Base-by-base conservation (phyloP, 768 basidiomycete species). In the Boletellus emodensis region DNA sequence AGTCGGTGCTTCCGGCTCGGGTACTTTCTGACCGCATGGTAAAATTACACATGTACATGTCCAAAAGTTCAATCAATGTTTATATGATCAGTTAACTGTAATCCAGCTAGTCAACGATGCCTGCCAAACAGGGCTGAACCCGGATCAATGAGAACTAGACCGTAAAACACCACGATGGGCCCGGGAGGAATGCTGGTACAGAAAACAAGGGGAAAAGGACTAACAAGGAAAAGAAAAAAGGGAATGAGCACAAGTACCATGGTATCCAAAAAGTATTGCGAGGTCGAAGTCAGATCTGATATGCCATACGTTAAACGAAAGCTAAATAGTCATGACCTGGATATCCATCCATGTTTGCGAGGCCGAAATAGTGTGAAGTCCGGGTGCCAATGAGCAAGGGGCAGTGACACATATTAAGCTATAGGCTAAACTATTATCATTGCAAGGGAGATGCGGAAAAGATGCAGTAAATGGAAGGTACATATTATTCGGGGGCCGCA, bases 191-290 rank as follows among this genome's bases (percentile, higher is more conserved):
- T 17, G n/a, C 39, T 49, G 35, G 24, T 44, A 39, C 48, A 52
- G 35, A 51, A 39, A 49, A 53, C 44, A 30, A 47, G 32, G 28
- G 43, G 13, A 18, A 32, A 48, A 43, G n/a, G 8, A 35, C 34
- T 11, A 51, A 54, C 22, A 44, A 45, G 39, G 12, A 48, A 51
- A 45, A 47, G 36, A 26, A 36, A 36, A 7, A 30, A 30, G 30
- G 24, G 6, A 17, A 49, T 42, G 39, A 51, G 47, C 57, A 46
- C 37, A 45, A 7, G 51, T 55, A 50, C 39, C 15, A 20, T 54
- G 61, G 61, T 62, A 62, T 64, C 61, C 61, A 58, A 64, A 20
- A 53, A 51, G 53, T 50, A 50, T 52, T 54, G 58, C 52, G 43
- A 38, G 24, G 39, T 51, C 53, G 35, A 58, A 34, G 49, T 41